phyloP scores from a whole-genome alignment of 495 filamentous ascomycete genomes.

The Penicillium goetzii region DNA sequence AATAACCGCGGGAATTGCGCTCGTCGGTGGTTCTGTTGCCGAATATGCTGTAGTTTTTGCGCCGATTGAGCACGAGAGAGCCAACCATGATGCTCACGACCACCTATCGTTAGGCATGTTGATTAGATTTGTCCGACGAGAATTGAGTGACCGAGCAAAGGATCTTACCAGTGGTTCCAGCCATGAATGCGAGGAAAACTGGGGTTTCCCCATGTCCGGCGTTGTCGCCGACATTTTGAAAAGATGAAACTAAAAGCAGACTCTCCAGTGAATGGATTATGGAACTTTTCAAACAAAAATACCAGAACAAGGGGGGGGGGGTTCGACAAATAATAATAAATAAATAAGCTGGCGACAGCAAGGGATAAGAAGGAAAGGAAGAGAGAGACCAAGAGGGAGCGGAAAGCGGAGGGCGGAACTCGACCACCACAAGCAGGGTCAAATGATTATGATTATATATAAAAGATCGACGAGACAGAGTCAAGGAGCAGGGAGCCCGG shows the following conservation, averaged over 20 bases:
- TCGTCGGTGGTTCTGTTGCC: constrained; percentile 7
- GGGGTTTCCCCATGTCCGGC: constrained; percentile 38
- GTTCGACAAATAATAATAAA: background rate
- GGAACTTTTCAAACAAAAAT: background rate
- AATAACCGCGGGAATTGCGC: background rate
- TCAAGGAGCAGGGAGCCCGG: background rate
- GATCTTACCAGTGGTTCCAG: constrained; percentile 60
- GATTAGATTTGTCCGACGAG: constrained; percentile 1
- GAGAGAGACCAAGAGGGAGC: background rate
- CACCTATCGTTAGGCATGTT: constrained; percentile 42
- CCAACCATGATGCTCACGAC: constrained; percentile 61
- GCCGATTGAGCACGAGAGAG: constrained; percentile 59
- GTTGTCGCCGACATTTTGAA: constrained; percentile 12
- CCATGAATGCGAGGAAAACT: constrained; percentile 51
- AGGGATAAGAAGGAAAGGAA: background rate
- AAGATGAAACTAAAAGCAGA: background rate
- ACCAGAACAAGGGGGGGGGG: constrained; percentile 2
- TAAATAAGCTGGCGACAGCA: background rate
- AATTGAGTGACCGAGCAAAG: background rate
- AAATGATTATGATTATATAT: background rate
- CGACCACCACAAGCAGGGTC: background rate
- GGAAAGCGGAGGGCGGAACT: constrained; percentile 4
- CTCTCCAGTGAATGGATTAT: background rate
- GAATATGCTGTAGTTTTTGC: constrained; percentile 52
- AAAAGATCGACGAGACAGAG: background rate